Evolutionary conservation across 129 eudicot species (phyloP).

Genomic region (Ambrosia artemisiifolia): DNA sequence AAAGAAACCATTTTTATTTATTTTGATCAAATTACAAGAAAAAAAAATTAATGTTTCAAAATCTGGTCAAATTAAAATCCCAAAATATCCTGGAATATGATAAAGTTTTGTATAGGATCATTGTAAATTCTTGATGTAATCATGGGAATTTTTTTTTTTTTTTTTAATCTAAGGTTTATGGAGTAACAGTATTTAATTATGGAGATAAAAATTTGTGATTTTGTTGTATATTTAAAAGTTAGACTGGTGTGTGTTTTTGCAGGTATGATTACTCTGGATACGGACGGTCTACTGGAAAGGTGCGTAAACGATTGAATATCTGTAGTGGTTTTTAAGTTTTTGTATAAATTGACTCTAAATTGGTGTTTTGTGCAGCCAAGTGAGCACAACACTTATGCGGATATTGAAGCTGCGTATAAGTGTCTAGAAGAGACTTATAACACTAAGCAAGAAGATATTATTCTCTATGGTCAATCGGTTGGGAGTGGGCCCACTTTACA

Average conservation of each 20-base stretch:
- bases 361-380: constrained; percentile 58
- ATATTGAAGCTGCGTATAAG: constrained; percentile 81
- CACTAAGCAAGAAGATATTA: constrained; percentile 73
- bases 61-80: neutral
- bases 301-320: neutral
- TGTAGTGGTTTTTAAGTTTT: neutral
- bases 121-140: neutral
- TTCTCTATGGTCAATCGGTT: constrained; percentile 84
- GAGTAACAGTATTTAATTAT: neutral
- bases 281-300: constrained; percentile 86
- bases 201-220: neutral
- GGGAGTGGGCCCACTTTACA: constrained; percentile 88
- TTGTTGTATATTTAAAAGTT: neutral
- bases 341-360: neutral
- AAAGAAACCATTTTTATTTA: too few species aligned
- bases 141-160: neutral
- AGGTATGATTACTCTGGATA: constrained; percentile 90
- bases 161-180: neutral
- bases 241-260: constrained; percentile 28
- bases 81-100: neutral
- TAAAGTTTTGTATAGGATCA: neutral
- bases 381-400: constrained; percentile 90
- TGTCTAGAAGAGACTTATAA: constrained; percentile 77
- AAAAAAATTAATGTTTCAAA: too few species aligned
- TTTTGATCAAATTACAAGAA: too few species aligned